Evolutionary conservation across 306 rosid genomes (phyloP), one percentile per base, ranked within the genome.

Genomic region (Cucurbita ficifolia): DNA sequence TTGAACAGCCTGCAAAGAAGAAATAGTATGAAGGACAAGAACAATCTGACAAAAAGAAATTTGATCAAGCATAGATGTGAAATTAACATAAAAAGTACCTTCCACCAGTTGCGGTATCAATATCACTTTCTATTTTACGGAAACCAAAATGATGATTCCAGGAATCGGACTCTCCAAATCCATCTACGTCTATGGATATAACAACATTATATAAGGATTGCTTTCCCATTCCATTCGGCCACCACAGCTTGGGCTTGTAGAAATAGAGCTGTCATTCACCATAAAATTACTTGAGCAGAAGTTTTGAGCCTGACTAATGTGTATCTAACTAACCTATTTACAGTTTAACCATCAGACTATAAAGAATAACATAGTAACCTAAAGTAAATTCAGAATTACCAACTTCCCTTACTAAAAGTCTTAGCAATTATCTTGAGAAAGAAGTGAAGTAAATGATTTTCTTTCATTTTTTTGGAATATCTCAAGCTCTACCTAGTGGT

Each of bases 171-270:
- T 93, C 92, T 59, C 96, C 98, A 73, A 78, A 80, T 72, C 87
- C 98, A 79, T 90, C 82, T 63, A 88, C 92, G 75, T 93, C 92
- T 38, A 90, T 49, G 78, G 76, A 81, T 74, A 93, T 82, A 60
- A 73, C 81, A 75, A 90, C 96, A 33, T 82, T 80, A 82, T 93
- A 90, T 81, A 93, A 75, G 76, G 87, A 79, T 81, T 93, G 98
- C 78, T 90, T 90, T 59, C 98, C 98, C 98, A 93, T 90, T 77
- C 98, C 96, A 75, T 93, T 93, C 10, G 98, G 98, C 98, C 98
- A 93, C 98, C 98, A 93, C 75, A 93, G 84, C 82, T 90, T 76
- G 57, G 98, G 98, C 78, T 90, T 90, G 86, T 83, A 87, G 87
- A 93, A 90, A 77, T 81, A 84, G 76, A 87, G 92, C 98, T 93